Percentiles rank a stretch among this genome's conserved stretches.
These are phyloP conservation scores for Emericellopsis cladophorae DNA, from an alignment of 2,329 filamentous ascomycete species.

Conservation along the genomic window DNA sequence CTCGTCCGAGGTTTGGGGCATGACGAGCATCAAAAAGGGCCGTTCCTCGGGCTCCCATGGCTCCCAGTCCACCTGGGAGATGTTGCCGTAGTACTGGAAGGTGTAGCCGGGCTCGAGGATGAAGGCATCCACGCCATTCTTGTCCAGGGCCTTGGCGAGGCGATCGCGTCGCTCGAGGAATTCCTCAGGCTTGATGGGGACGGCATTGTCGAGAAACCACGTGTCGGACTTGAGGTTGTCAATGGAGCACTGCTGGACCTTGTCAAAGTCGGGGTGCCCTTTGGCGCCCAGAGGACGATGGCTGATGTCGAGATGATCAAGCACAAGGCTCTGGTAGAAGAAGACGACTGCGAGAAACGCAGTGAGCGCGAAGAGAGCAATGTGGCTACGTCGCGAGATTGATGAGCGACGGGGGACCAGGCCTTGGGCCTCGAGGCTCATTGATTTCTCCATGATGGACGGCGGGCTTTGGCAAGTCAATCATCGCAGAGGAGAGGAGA, in stretches of 20 bases:
- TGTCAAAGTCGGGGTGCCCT: slow-evolving; percentile 1
- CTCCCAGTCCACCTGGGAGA: slow-evolving; percentile 49
- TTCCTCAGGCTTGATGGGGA: slow-evolving; percentile 33
- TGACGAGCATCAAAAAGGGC: slow-evolving; percentile 49
- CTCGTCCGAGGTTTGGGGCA: slow-evolving; percentile 25
- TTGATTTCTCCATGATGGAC: too few species aligned
- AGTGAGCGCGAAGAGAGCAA: too few species aligned
- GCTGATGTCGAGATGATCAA: not conserved
- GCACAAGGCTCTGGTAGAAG: not conserved
- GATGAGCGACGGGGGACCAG: too few species aligned
- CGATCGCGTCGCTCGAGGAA: slow-evolving; percentile 41
- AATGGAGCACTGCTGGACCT: slow-evolving; percentile 33
- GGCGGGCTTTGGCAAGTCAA: too few species aligned
- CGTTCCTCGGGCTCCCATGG: slow-evolving; percentile 53
- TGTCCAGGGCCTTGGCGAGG: slow-evolving; percentile 40
- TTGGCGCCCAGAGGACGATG: not conserved
- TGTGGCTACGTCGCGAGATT: too few species aligned
- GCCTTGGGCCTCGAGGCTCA: too few species aligned
- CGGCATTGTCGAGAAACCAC: slow-evolving; percentile 34
- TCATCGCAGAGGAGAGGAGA: too few species aligned
- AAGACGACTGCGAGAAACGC: not conserved
- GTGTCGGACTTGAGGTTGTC: slow-evolving; percentile 33
- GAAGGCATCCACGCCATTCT: slow-evolving; percentile 42
- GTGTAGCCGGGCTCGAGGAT: slow-evolving; percentile 52
- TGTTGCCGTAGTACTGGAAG: slow-evolving; percentile 51